Conservation (phyloP, 495 filamentous ascomycete species). For the Melanomma pulvis-pyrius region DNA sequence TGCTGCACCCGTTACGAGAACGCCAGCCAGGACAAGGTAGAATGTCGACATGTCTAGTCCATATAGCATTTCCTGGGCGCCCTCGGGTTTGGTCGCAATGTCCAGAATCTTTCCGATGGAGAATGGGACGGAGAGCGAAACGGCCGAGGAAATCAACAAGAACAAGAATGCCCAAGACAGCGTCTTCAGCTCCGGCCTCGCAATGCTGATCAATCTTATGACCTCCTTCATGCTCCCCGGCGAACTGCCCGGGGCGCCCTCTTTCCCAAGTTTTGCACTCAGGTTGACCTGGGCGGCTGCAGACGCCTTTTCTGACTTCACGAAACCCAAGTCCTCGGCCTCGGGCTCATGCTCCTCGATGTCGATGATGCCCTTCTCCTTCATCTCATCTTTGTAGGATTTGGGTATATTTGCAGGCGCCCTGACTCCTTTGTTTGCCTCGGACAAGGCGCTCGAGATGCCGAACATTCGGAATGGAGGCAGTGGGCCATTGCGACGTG, state of each 20-base stretch:
- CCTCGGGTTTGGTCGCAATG: constrained; percentile 66
- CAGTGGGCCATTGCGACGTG: constrained; percentile 16
- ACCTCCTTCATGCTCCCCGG: constrained; percentile 70
- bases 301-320: constrained; percentile 73
- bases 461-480: constrained; percentile 23
- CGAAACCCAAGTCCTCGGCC: constrained; percentile 62
- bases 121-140: constrained; percentile 94
- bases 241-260: constrained; percentile 65
- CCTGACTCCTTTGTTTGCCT: constrained; percentile 11
- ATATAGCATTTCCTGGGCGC: constrained; percentile 62
- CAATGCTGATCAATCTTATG: constrained; percentile 86
- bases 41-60: constrained; percentile 75
- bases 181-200: constrained; percentile 76
- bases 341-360: constrained; percentile 52
- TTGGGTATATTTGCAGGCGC: constrained; percentile 22
- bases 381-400: constrained; percentile 39
- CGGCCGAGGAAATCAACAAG: constrained; percentile 80
- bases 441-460: constrained; percentile 22
- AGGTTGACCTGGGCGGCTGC: constrained; percentile 91
- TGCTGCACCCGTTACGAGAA: constrained; percentile 72
- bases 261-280: constrained; percentile 80
- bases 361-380: constrained; percentile 37
- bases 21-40: constrained; percentile 67
- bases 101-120: constrained; percentile 96
- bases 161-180: constrained; percentile 80